Percentiles rank a stretch among this genome's conserved stretches.
Evolutionary conservation across 352 stramenopile species (phyloP).

Genomic region (Vaucheria bursata): DNA sequence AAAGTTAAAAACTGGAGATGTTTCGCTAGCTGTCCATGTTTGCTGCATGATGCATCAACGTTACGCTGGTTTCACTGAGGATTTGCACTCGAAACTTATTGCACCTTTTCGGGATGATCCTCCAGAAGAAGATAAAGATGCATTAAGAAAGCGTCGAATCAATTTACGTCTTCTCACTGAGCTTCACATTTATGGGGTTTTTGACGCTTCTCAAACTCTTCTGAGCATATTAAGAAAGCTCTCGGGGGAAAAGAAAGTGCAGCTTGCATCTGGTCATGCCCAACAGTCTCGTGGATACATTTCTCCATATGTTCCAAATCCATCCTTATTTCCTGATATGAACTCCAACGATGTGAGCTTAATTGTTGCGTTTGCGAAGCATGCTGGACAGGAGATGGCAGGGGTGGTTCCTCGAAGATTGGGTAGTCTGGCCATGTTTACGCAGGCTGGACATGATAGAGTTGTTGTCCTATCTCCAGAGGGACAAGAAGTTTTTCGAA

Average conservation of each 20-base stretch:
- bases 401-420: conserved; percentile 1
- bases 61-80: conserved; percentile 40
- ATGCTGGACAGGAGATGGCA: conserved; percentile 35
- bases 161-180: conserved; percentile 67
- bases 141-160: conserved; percentile 11
- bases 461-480: conserved; percentile 57
- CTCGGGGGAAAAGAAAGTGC: conserved; percentile 16
- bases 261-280: background rate
- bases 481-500: conserved; percentile 63
- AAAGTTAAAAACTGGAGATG: conserved; percentile 46
- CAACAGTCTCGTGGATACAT: background rate
- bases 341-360: conserved; percentile 12
- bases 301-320: background rate
- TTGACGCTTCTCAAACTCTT: conserved; percentile 62
- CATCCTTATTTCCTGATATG: background rate
- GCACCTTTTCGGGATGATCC: conserved; percentile 16
- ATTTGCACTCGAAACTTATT: conserved; percentile 32
- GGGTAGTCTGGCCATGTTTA: conserved; percentile 51
- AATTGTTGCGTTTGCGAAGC: conserved; percentile 27
- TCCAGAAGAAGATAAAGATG: conserved; percentile 34
- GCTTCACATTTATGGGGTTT: conserved; percentile 66
- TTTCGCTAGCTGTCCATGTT: conserved; percentile 39
- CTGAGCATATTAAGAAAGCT: conserved; percentile 59
- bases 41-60: conserved; percentile 48
- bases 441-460: conserved; percentile 36